phyloP scores from a whole-genome alignment of 345 rosid genomes.

The Syzygium aqueum region DNA sequence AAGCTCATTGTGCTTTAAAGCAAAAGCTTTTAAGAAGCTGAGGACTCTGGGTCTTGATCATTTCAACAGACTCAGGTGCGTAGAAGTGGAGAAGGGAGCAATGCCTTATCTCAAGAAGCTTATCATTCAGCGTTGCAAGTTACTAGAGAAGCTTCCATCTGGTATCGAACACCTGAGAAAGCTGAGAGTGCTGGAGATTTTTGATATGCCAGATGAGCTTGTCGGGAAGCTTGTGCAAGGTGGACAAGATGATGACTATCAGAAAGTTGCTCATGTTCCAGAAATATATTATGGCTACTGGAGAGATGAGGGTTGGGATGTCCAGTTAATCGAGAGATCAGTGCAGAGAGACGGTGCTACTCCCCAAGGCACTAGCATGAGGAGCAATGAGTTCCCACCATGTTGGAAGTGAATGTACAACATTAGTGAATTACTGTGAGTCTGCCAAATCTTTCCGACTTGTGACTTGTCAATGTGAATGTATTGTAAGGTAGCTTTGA shows the following conservation, averaged over 20 bases:
- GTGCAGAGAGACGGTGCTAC: not conserved
- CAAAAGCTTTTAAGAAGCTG: not conserved
- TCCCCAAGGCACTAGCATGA: not conserved
- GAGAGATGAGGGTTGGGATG: not conserved
- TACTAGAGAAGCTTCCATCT: not conserved
- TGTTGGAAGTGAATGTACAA: not conserved
- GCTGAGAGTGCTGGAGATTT: not conserved
- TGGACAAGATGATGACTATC: not conserved
- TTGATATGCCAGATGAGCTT: accelerated
- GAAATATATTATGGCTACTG: not conserved
- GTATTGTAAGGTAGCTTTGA: not conserved
- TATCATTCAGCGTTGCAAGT: not conserved
- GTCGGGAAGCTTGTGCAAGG: not conserved
- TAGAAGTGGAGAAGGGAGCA: not conserved
- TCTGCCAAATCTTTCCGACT: not conserved
- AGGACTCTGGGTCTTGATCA: accelerated
- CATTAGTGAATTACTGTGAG: no score
- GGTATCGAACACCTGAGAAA: not conserved
- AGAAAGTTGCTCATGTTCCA: not conserved
- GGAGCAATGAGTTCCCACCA: not conserved
- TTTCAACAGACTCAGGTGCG: not conserved
- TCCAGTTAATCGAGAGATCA: not conserved
- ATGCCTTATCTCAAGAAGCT: not conserved
- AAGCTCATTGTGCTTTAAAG: not conserved
- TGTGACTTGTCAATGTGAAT: not conserved